Conservation (phyloP, 1,139 yeast genomes). For the Yamadazyma oceani region DNA sequence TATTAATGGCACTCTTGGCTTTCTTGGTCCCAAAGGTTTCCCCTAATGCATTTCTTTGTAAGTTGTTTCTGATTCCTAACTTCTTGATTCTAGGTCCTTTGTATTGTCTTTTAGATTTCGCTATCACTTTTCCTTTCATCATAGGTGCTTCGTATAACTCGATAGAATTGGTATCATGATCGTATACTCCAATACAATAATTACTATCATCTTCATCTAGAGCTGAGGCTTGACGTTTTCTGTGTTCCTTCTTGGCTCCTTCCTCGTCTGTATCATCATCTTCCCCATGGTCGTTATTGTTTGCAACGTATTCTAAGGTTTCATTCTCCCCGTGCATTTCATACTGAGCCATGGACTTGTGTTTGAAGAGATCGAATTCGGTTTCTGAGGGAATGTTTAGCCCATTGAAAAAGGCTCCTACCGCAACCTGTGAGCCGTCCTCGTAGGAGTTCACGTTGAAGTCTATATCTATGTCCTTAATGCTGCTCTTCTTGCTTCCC, state of each 20-base stretch:
- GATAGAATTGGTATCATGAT: conserved; percentile 56
- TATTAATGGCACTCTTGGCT: conserved; percentile 87
- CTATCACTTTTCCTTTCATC: conserved; percentile 53
- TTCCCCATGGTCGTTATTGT: conserved; percentile 37
- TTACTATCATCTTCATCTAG: conserved; percentile 20
- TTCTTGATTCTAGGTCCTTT: conserved; percentile 65
- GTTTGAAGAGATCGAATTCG: conserved; percentile 61
- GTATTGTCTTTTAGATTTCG: conserved; percentile 50
- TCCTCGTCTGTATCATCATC: conserved; percentile 15
- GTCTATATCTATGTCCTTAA: not conserved
- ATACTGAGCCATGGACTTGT: conserved; percentile 44
- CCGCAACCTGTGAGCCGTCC: conserved; percentile 39
- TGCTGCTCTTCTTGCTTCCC: not conserved
- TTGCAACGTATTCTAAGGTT: conserved; percentile 72
- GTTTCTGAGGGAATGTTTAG: conserved; percentile 59
- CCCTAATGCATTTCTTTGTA: conserved; percentile 81
- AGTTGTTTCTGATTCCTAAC: conserved; percentile 50
- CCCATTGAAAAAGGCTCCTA: conserved; percentile 74
- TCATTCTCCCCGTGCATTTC: conserved; percentile 79
- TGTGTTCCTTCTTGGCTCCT: too few relatives aligned
- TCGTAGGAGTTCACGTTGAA: conserved; percentile 26
- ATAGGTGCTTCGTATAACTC: conserved; percentile 65
- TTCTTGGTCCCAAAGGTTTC: conserved; percentile 96
- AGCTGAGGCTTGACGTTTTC: too few relatives aligned
- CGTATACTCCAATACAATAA: conserved; percentile 70